Conservation (phyloP, 306 rosid genomes). For the Castanea crenata region DNA sequence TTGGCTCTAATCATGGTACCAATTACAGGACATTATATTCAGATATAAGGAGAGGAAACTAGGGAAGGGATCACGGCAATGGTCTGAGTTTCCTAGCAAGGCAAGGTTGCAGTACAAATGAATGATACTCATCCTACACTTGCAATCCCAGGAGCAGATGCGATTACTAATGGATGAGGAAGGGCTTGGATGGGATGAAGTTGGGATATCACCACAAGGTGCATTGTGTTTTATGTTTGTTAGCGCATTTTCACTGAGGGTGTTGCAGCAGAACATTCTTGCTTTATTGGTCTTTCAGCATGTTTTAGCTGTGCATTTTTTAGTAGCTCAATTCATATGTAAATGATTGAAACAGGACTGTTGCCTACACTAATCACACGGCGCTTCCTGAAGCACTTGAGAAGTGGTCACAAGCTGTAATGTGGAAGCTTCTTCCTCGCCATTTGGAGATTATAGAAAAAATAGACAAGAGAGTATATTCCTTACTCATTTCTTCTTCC, state of each 20-base stretch:
- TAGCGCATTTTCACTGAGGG: neutral
- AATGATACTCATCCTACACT: constrained; percentile 99
- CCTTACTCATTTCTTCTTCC: neutral
- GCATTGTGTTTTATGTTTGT: constrained; percentile 10
- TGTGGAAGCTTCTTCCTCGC: constrained; percentile 99
- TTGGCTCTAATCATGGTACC: constrained; percentile 24
- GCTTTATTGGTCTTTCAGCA: constrained; percentile 8
- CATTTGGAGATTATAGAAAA: constrained; percentile 95
- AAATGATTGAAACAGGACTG: constrained; percentile 65
- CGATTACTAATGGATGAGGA: constrained; percentile 83
- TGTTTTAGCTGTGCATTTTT: constrained; percentile 4
- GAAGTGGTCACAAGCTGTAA: constrained; percentile 91
- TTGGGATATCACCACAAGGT: constrained; percentile 90
- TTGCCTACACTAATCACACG: constrained; percentile 93
- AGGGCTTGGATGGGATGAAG: constrained; percentile 96
- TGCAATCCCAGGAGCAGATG: constrained; percentile 91
- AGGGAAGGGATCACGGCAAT: constrained; percentile 55
- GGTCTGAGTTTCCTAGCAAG: constrained; percentile 85
- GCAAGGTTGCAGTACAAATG: constrained; percentile 97
- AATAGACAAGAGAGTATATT: constrained; percentile 79
- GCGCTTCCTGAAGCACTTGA: constrained; percentile 99
- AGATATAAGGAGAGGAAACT: constrained; percentile 86
- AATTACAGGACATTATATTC: constrained; percentile 76
- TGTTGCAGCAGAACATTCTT: constrained; percentile 10
- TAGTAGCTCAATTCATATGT: constrained; percentile 14